phyloP scores from a whole-genome alignment of 2,329 filamentous ascomycete species.

The Coniochaeta sp. region DNA sequence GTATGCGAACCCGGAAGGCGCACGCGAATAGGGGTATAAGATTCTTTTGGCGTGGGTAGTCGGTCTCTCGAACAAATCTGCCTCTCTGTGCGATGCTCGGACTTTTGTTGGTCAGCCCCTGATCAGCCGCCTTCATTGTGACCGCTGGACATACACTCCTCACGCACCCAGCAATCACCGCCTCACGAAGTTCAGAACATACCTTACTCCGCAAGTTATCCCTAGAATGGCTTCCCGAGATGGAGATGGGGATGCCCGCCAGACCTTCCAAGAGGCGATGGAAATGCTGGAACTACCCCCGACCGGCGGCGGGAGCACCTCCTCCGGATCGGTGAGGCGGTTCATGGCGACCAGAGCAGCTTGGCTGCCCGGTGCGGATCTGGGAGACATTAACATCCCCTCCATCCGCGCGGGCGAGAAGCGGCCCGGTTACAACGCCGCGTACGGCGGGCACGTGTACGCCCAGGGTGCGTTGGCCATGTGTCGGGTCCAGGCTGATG shows the following conservation, averaged over 20 bases:
- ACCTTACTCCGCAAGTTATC: no score
- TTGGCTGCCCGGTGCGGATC: constrained; percentile 24
- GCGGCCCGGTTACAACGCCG: constrained; percentile 13
- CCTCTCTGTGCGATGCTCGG: no score
- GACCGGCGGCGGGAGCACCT: constrained; percentile 11
- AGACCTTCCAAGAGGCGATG: constrained; percentile 28
- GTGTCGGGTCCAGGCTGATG: constrained; percentile 23
- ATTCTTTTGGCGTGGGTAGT: no score
- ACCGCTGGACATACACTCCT: no score
- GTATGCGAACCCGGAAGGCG: no score
- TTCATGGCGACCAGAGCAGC: constrained; percentile 27
- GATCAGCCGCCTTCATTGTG: no score
- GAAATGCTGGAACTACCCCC: constrained; percentile 22
- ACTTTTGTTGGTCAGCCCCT: no score
- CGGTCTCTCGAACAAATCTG: no score
- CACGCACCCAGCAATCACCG: no score
- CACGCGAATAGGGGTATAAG: no score
- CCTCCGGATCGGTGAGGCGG: constrained; percentile 12
- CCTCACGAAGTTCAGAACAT: no score
- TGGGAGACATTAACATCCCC: constrained; percentile 9
- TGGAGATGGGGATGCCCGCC: constrained; percentile 12
- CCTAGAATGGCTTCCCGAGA: constrained; percentile 5
- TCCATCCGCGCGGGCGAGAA: constrained; percentile 5
- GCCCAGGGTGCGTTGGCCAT: constrained; percentile 32
- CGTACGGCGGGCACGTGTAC: constrained; percentile 39